A percentile compares a stretch with the other conserved stretches of the same genome.
phyloP scores from a whole-genome alignment of 2,329 filamentous ascomycete species.

The Coleophoma crateriformis region DNA sequence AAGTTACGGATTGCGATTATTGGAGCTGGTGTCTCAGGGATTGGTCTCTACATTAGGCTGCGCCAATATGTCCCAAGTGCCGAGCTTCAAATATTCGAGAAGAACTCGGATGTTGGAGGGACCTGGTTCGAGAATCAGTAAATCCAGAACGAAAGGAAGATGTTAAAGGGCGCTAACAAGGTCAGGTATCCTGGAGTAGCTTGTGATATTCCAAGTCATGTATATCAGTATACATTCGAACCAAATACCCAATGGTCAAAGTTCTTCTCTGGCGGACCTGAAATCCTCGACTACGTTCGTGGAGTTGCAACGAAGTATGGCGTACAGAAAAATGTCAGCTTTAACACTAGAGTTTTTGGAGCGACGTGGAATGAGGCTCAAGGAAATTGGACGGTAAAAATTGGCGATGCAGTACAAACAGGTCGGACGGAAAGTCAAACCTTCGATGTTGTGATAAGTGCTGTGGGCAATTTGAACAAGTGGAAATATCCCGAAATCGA shows the following conservation, averaged over 20 bases:
- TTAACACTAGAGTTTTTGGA: slow-evolving; percentile 44
- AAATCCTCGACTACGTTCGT: slow-evolving; percentile 47
- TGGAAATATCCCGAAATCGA: slow-evolving; percentile 40
- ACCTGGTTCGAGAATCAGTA: slow-evolving; percentile 43
- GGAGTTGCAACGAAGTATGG: slow-evolving; percentile 43
- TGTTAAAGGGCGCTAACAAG: too few species aligned
- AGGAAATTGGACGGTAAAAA: slow-evolving; percentile 42
- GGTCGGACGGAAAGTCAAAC: neutral
- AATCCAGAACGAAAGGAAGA: too few species aligned
- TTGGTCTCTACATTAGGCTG: slow-evolving; percentile 6
- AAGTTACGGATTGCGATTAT: neutral
- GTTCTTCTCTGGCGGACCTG: slow-evolving; percentile 51
- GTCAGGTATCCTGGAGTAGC: slow-evolving; percentile 45
- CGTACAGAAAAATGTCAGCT: slow-evolving; percentile 48
- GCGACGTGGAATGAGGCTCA: slow-evolving; percentile 45
- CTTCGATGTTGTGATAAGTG: slow-evolving; percentile 3
- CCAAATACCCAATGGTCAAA: slow-evolving; percentile 50
- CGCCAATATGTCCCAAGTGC: slow-evolving; percentile 24
- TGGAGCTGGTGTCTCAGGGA: slow-evolving; percentile 29
- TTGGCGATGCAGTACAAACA: slow-evolving; percentile 18
- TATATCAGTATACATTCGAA: slow-evolving; percentile 52
- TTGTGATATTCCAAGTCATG: slow-evolving; percentile 42
- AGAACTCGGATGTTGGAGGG: slow-evolving; percentile 43
- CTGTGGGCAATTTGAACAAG: slow-evolving; percentile 30
- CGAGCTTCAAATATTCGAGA: slow-evolving; percentile 39